Base-by-base conservation (phyloP, 495 filamentous ascomycete genomes). In the Cudoniella acicularis region DNA sequence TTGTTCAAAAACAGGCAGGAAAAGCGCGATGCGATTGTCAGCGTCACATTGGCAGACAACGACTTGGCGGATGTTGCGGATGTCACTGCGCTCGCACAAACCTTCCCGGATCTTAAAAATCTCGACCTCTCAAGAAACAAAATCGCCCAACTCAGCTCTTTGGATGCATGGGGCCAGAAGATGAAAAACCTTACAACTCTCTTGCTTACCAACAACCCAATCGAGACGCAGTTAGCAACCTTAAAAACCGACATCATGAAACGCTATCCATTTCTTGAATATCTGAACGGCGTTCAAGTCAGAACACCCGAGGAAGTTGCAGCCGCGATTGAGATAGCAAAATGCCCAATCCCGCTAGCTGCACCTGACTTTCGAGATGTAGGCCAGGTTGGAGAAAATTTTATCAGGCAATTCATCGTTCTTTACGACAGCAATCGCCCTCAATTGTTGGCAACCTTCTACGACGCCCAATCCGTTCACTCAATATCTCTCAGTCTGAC, bases 91-190 rank as follows among this genome's bases (percentile, higher is more conserved):
- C 79, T 98, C 11, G 82, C 90, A 17, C 74, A 82, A 41, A 87
- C 88, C 0, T 86, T 98, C 49, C 90, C 93, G 1, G 83, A 87
- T 60, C 72, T 97, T 54, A 86, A 91, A 66, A 90, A 94, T 53
- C 81, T 96, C 10, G 91, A 95, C 60, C 80, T 96, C 2, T 92
- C 88, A 27, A 79, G 83, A 71, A 96, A 96, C 75, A 82, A 86
- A 26, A 79, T 96, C 64, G 75, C 78, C 56, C 78, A 82, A 55
- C 63, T 85, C 0, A 67, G 65, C 20, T 69, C 77, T 0, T 66
- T 93, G 18, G 70, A 77, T 18, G 77, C 71, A 46, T 97, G 91
- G 92, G 85, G 87, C 27, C 78, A 81, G 69, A 88, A 87, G 49
- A 92, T 98, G 56, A 82, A 80, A 18, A 72, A 83, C 48, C 78